A percentile compares a stretch with the other conserved stretches of the same genome.
phyloP scores from a whole-genome alignment of 345 rosid genomes.

The Lagerstroemia speciosa region DNA sequence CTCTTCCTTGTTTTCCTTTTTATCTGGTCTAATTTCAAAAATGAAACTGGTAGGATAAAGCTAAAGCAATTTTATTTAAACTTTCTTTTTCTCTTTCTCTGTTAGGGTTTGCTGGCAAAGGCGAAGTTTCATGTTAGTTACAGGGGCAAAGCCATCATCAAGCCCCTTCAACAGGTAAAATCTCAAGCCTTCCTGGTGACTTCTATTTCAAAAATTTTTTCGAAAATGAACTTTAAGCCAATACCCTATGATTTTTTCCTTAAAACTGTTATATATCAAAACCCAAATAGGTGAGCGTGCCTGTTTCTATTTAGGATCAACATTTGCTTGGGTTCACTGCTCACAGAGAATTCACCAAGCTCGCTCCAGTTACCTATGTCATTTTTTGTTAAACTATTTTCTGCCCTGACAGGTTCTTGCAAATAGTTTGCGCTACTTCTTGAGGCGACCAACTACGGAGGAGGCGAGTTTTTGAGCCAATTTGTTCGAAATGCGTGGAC shows the following conservation, averaged over 20 bases:
- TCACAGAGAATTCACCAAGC: background rate
- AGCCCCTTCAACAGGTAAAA: conserved; percentile 88
- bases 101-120: conserved; percentile 87
- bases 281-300: background rate
- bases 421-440: conserved; percentile 40
- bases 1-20: background rate
- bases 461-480: conserved; percentile 39
- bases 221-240: background rate
- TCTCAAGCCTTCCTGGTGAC: background rate
- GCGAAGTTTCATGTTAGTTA: conserved; percentile 94
- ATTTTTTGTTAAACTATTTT: background rate
- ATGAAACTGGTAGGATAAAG: background rate
- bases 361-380: background rate
- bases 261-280: background rate
- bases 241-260: background rate
- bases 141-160: conserved; percentile 67
- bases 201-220: background rate
- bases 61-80: background rate
- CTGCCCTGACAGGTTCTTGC: conserved; percentile 32
- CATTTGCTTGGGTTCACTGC: background rate
- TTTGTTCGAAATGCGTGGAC: background rate
- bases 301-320: background rate
- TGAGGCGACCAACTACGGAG: conserved; percentile 47
- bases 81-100: background rate
- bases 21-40: background rate